A percentile compares a stretch with the other conserved stretches of the same genome.
phyloP scores from a whole-genome alignment of 2,329 filamentous ascomycete genomes.

The Sarocladium brachiariae region DNA sequence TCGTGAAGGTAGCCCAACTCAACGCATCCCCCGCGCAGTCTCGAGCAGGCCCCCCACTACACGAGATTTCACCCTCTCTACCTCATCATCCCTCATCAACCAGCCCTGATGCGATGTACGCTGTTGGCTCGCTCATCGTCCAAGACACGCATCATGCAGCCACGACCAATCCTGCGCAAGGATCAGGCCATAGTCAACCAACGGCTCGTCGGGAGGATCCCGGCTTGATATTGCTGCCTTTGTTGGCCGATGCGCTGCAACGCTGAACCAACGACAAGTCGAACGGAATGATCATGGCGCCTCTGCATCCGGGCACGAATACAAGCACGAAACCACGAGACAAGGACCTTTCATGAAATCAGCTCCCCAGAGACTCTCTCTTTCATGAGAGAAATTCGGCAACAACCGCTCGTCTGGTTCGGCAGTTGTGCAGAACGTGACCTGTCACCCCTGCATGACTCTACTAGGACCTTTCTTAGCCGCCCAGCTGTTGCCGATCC shows the following conservation, averaged over 20 bases:
- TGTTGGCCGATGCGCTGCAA: slow-evolving; percentile 1
- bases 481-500: slow-evolving; percentile 5
- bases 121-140: background rate
- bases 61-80: too few relatives aligned
- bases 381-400: background rate
- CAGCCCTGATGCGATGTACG: too few relatives aligned
- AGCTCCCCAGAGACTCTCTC: too few relatives aligned
- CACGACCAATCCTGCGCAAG: background rate
- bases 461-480: background rate
- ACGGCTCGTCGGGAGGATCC: background rate
- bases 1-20: too few relatives aligned
- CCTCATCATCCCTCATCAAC: background rate
- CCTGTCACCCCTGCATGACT: slow-evolving; percentile 7
- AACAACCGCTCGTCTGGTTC: background rate
- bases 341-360: too few relatives aligned
- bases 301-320: too few relatives aligned
- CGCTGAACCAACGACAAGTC: background rate
- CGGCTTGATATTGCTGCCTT: slow-evolving; percentile 1
- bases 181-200: background rate
- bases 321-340: too few relatives aligned
- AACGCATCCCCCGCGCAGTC: too few relatives aligned
- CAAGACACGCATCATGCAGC: slow-evolving; percentile 3
- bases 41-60: too few relatives aligned
- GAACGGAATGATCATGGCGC: background rate
- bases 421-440: background rate